A percentile compares a stretch with the other conserved stretches of the same genome.
phyloP scores from a whole-genome alignment of 2,329 filamentous ascomycete genomes.

The Penicillium sp. region DNA sequence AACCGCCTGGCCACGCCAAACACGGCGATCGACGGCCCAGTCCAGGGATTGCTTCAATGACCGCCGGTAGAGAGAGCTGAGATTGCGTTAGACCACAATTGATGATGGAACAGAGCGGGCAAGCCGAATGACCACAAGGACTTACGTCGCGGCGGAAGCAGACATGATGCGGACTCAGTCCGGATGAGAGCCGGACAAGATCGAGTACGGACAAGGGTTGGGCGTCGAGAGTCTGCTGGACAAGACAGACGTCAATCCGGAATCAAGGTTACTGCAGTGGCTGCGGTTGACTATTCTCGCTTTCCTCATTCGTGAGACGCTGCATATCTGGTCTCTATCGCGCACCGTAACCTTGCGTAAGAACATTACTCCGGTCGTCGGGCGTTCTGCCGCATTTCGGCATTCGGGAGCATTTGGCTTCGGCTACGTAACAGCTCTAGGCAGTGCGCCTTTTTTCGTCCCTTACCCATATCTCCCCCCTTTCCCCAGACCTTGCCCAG shows the following conservation, averaged over 20 bases:
- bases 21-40: conserved; percentile 86
- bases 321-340: conserved; percentile 21
- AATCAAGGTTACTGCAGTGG: conserved; percentile 9
- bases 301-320: conserved; percentile 22
- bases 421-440: conserved; percentile 23
- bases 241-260: conserved; percentile 6
- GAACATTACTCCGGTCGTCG: conserved; percentile 33
- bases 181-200: conserved; percentile 1
- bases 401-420: conserved; percentile 18
- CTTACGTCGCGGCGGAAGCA: conserved; percentile 37
- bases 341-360: conserved; percentile 25
- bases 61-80: conserved; percentile 74
- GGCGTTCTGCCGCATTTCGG: conserved; percentile 20
- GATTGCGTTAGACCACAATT: conserved; percentile 14
- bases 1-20: conserved; percentile 93
- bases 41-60: conserved; percentile 89
- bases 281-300: conserved; percentile 22
- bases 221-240: conserved; percentile 4
- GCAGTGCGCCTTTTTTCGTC: conserved; percentile 12
- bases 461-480: conserved; percentile 1
- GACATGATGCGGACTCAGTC: conserved; percentile 29
- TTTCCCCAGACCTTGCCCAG: conserved; percentile 1
- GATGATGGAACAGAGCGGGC: too few species aligned
- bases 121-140: too few species aligned
- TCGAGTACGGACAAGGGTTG: background rate